Evolutionary conservation across 2,329 filamentous ascomycete genomes (phyloP).

Genomic region (Hyphodiscus sp.): DNA sequence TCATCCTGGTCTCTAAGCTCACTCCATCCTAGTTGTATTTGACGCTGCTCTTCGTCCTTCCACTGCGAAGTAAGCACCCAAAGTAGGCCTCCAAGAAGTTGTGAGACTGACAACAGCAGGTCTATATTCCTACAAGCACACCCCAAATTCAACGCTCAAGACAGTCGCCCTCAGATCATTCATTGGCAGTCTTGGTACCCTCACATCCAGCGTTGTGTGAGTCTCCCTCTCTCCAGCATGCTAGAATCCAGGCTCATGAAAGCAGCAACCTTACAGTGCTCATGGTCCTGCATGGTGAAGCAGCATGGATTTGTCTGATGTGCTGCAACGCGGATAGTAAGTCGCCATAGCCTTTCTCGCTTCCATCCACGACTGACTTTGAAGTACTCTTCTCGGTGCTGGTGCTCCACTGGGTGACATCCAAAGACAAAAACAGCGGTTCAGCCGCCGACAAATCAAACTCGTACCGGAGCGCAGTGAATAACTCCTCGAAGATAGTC

Average conservation of each 20-base stretch:
- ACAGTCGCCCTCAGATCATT: slow-evolving; percentile 52
- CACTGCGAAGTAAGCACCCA: slow-evolving; percentile 5
- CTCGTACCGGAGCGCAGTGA: background rate
- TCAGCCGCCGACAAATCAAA: background rate
- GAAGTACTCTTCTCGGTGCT: background rate
- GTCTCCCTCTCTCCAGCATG: background rate
- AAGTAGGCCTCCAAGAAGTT: background rate
- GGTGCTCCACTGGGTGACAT: background rate
- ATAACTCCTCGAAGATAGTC: too few relatives aligned
- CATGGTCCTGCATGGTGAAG: slow-evolving; percentile 52
- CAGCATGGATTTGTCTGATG: slow-evolving; percentile 58
- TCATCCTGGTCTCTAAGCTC: background rate
- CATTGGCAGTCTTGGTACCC: slow-evolving; percentile 14
- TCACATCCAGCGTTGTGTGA: slow-evolving; percentile 28
- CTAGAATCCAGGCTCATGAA: background rate
- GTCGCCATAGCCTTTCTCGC: slow-evolving; percentile 5
- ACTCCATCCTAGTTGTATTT: slow-evolving; percentile 9
- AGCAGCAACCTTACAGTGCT: slow-evolving; percentile 47
- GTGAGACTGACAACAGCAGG: slow-evolving; percentile 25
- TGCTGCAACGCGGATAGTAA: slow-evolving; percentile 52
- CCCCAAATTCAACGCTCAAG: slow-evolving; percentile 38
- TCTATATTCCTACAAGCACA: slow-evolving; percentile 44
- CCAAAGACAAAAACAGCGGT: background rate
- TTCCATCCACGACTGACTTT: background rate
- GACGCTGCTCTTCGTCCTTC: slow-evolving; percentile 19